Evolutionary conservation across 1,284 basidiomycete species (phyloP).

Genomic region (Ceratobasidium sp.): DNA sequence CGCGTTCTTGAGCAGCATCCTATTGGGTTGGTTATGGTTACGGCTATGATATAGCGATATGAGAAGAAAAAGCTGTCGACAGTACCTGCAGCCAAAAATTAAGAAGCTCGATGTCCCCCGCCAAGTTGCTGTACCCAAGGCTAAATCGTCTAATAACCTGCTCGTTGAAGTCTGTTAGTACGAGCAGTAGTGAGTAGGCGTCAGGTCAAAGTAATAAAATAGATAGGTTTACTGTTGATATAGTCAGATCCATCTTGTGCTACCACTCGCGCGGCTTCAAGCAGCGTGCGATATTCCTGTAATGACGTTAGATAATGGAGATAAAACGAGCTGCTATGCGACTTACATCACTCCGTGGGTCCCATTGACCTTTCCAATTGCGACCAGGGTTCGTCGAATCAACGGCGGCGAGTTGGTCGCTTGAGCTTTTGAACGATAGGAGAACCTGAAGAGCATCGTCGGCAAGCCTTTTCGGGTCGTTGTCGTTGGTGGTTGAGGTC

Average conservation of each 20-base stretch:
- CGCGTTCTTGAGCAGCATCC: neutral
- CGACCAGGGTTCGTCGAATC: neutral
- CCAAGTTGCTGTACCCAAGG: no score
- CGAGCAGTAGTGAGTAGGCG: no score
- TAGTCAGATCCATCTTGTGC: neutral
- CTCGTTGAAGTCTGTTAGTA: no score
- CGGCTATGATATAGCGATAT: no score
- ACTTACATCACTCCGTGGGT: neutral
- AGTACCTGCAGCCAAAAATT: no score
- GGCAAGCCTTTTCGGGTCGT: constrained; percentile 4
- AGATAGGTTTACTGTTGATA: neutral
- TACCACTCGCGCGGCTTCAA: neutral
- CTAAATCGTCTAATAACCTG: no score
- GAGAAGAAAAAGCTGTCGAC: no score
- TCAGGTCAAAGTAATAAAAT: no score
- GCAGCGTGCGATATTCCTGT: constrained; percentile 1
- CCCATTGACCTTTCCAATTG: constrained; percentile 10
- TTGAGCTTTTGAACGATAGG: constrained; percentile 14
- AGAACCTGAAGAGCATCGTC: constrained; percentile 9
- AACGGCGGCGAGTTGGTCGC: neutral
- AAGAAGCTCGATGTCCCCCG: no score
- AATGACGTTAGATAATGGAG: neutral
- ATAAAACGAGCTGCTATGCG: neutral
- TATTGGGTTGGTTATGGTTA: no score
- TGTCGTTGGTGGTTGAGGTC: neutral